Percentiles rank a stretch among this genome's conserved stretches.
These are phyloP conservation scores for Aeminium ludgeri DNA, from an alignment of 495 filamentous ascomycete genomes.

Conservation along the genomic window DNA sequence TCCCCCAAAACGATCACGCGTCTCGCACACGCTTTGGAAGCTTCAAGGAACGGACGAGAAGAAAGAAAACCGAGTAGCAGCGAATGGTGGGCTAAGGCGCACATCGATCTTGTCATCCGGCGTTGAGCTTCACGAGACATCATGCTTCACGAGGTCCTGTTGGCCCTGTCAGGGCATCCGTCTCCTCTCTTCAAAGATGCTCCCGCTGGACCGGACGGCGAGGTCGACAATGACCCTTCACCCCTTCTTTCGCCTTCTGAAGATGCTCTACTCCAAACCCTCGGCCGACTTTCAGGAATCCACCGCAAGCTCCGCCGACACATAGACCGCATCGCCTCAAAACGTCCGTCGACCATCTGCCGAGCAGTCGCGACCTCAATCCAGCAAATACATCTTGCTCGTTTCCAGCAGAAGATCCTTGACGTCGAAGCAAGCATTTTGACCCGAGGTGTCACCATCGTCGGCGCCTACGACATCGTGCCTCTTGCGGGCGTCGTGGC, in stretches of 20 bases:
- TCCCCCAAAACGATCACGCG: too few species aligned
- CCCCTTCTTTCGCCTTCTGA: slow-evolving; percentile 57
- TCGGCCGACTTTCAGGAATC: slow-evolving; percentile 57
- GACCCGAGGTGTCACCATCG: slow-evolving; percentile 48
- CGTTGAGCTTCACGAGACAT: slow-evolving; percentile 13
- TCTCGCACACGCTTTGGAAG: too few species aligned
- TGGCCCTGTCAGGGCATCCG: slow-evolving; percentile 83
- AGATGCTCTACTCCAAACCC: slow-evolving; percentile 58
- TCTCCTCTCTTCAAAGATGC: slow-evolving; percentile 54
- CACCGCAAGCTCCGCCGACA: slow-evolving; percentile 51
- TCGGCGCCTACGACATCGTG: slow-evolving; percentile 83
- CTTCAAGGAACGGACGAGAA: too few species aligned
- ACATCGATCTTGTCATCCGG: background rate
- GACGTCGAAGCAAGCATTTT: slow-evolving; percentile 68
- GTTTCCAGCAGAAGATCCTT: slow-evolving; percentile 68
- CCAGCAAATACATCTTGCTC: slow-evolving; percentile 49
- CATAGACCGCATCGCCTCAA: slow-evolving; percentile 44
- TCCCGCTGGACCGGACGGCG: slow-evolving; percentile 18
- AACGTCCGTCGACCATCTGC: slow-evolving; percentile 63
- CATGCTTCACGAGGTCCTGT: slow-evolving; percentile 95
- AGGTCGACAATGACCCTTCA: slow-evolving; percentile 25
- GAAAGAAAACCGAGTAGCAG: too few species aligned
- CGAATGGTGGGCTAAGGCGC: background rate
- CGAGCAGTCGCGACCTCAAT: slow-evolving; percentile 76
- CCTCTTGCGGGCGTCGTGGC: slow-evolving; percentile 69